Evolutionary conservation across 495 filamentous ascomycete genomes (phyloP), one percentile per base, ranked within the genome.

Genomic region (Cercophora sp.): DNA sequence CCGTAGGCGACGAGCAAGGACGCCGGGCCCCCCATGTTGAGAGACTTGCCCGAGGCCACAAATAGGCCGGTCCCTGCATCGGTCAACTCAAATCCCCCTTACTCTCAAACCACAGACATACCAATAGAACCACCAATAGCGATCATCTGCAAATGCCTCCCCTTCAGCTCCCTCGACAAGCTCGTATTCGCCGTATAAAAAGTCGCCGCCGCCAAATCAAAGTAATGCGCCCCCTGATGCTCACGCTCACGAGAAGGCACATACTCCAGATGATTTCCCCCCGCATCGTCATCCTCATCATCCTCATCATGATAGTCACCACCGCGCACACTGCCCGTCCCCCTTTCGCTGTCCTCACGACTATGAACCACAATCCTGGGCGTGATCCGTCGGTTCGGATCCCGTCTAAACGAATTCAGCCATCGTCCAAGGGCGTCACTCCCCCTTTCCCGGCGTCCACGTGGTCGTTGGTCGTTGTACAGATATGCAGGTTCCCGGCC

Each of bases 101-200:
- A 16, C 57, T 47, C 41, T 15, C n/a, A 37, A 42, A 37, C 35
- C 19, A 26, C 8, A 37, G 19, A 48, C 74, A 42, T 81, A 85
- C 92, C 92, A 57, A 98, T 96, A 1, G 88, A 92, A 29, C 93
- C 93, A 55, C 91, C 91, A 58, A 96, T 94, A 5, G 91, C 91
- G 75, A 96, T 96, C 91, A 96, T 96, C 76, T 96, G 91, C 56
- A 96, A 65, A 75, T 96, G 91, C 34, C 91, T 78, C 13, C 85
- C 83, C 69, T 94, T 93, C 45, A 96, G 66, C 58, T 79, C 79
- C 52, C 93, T 74, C 43, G 85, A 79, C 24, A 98, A 76, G 13
- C 85, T 84, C 16, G 89, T 87, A 43, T 81, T 75, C 0, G 92
- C 91, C 0, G 91, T 91, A 34, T 81, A 84, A 20, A 79, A 62